Percentiles rank a stretch among this genome's conserved stretches.
phyloP scores from a whole-genome alignment of 169 alveolate genomes.

The Cryptosporidium parvum region DNA sequence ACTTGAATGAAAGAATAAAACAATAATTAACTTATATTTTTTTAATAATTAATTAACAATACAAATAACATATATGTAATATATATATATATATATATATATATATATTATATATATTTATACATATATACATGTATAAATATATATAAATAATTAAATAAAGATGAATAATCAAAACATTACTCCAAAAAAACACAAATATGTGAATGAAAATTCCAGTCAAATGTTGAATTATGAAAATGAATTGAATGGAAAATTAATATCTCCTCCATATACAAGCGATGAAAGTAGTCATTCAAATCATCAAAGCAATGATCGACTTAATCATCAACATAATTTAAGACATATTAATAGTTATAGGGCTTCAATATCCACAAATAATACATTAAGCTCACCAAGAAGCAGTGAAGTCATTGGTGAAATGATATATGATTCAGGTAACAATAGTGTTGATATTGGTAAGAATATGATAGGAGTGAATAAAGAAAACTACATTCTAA shows the following conservation, averaged over 20 bases:
- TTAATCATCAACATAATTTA: conserved; percentile 6
- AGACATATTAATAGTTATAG: conserved; percentile 28
- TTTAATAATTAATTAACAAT: neutral
- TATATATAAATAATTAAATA: neutral
- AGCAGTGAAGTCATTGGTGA: conserved; percentile 28
- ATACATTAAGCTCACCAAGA: conserved; percentile 62
- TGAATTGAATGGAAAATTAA: conserved; percentile 12
- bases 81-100: neutral
- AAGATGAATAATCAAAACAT: neutral
- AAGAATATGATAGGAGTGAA: neutral
- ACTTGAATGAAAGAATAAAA: neutral
- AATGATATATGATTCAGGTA: conserved; percentile 13
- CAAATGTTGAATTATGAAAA: conserved; percentile 8
- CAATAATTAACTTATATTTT: neutral
- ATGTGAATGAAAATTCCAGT: neutral
- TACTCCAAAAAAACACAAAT: conserved; percentile 15
- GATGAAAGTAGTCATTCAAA: neutral
- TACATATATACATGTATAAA: neutral
- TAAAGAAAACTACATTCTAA: neutral
- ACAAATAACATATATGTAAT: neutral
- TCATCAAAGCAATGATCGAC: neutral
- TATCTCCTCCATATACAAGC: conserved; percentile 54
- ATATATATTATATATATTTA: neutral
- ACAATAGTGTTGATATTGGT: conserved; percentile 2
- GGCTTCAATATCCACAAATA: conserved; percentile 55